Base-by-base conservation (phyloP, 441 rosid species). In the Macaranga tanarius region DNA sequence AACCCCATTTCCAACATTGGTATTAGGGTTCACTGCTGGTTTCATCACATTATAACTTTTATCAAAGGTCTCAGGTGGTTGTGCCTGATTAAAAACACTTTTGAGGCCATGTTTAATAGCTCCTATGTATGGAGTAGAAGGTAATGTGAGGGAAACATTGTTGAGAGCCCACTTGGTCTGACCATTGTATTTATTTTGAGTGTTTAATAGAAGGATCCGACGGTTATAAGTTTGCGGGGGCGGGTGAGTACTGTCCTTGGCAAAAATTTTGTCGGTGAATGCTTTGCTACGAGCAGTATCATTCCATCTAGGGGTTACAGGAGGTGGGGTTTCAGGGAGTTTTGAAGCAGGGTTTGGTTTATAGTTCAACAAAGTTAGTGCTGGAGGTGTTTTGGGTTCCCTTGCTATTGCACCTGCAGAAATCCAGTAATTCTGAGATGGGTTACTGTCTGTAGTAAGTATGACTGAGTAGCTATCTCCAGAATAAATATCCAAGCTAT, bases 401-500 rank as follows among this genome's bases (percentile, higher is more conserved):
- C 97, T 84, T 60, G 86, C 93, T 7, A 87, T 78, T 13, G 88
- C 90, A 17, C 95, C 89, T 19, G 81, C 25, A 15, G 92, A 84
- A 70, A 93, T 76, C 84, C 87, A 91, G 70, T 93, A 89, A 68
- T 88, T 91, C 0, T 76, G 60, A 0, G 78, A 59, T 0, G 91
- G 87, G 31, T 80, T 69, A 76, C 85, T 89, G 50, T 88, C 48
- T 13, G 98, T 89, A 17, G 59, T 81, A 4, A 91, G 50, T 10
- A 93, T 73, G 1, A 91, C 87, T 0, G 98, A 93, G 84, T 91
- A 91, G 74, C 78, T 90, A 67, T 93, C 96, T 64, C 98, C 98
- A 15, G 96, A 91, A 61, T 91, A 88, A 31, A 91, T 85, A 74
- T 89, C 90, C 48, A 93, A 25, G 34, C 88, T 87, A 6, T 77